Conservation (phyloP, 495 filamentous ascomycete genomes). For the Aspergillus incahuasiensis region DNA sequence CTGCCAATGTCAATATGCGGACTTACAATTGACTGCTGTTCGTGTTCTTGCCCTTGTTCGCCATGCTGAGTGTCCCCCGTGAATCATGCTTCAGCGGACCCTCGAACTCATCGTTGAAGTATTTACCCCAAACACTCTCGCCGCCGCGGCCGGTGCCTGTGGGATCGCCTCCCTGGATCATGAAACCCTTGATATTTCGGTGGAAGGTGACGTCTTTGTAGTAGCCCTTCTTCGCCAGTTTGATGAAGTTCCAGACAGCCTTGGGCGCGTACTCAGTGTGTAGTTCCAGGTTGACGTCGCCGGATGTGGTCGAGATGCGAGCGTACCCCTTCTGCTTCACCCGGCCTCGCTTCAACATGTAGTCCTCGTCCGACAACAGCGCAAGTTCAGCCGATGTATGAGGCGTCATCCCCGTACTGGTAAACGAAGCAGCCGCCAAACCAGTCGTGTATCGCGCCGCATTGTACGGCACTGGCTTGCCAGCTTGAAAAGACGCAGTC, state of each 20-base stretch:
- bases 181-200: conserved; percentile 90
- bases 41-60: conserved; percentile 97
- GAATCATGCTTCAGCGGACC: conserved; percentile 76
- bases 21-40: conserved; percentile 82
- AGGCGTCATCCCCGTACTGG: conserved; percentile 87
- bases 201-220: conserved; percentile 82
- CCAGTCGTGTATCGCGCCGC: conserved; percentile 88
- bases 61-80: conserved; percentile 84
- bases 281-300: conserved; percentile 84
- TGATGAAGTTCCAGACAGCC: conserved; percentile 95
- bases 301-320: conserved; percentile 75
- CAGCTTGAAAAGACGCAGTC: conserved; percentile 20
- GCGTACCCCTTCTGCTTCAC: conserved; percentile 90
- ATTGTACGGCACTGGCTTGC: conserved; percentile 64
- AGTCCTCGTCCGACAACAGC: conserved; percentile 85
- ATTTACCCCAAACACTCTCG: conserved; percentile 79
- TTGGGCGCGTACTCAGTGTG: conserved; percentile 83
- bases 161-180: conserved; percentile 87
- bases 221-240: conserved; percentile 82
- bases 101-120: conserved; percentile 89
- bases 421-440: conserved; percentile 88
- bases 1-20: neutral
- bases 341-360: conserved; percentile 83
- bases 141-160: conserved; percentile 79
- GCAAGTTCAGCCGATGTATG: conserved; percentile 83